phyloP scores from a whole-genome alignment of 257 asterid genomes.

The Solanum tarapatanum region DNA sequence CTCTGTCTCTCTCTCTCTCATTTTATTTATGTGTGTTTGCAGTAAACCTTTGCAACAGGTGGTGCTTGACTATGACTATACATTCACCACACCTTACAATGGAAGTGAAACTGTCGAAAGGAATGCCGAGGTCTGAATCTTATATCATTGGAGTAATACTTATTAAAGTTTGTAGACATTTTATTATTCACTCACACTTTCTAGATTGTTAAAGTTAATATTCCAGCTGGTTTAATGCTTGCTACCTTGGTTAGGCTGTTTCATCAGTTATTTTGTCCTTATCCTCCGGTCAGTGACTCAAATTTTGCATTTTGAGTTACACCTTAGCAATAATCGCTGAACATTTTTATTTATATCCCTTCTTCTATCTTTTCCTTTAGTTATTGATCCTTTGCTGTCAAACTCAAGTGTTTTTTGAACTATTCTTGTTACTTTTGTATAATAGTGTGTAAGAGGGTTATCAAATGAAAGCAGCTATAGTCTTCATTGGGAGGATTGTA shows the following conservation, averaged over 20 bases:
- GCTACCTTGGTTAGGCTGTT: not conserved
- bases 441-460: slow-evolving; percentile 41
- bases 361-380: not conserved
- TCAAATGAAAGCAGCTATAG: slow-evolving; percentile 25
- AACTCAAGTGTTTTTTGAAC: not conserved
- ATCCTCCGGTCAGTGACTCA: not conserved
- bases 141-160: not conserved
- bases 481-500: slow-evolving; percentile 69
- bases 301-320: not conserved
- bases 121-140: slow-evolving; percentile 46
- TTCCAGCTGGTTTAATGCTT: not conserved
- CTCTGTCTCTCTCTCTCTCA: not conserved
- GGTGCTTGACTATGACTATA: slow-evolving; percentile 89
- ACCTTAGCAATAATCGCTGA: not conserved
- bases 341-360: not conserved
- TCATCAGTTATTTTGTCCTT: not conserved
- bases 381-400: not conserved
- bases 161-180: not conserved
- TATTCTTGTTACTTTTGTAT: slow-evolving; percentile 21
- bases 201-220: not conserved
- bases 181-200: not conserved
- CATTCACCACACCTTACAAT: slow-evolving; percentile 88
- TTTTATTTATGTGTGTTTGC: slow-evolving; percentile 19
- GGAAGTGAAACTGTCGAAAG: slow-evolving; percentile 55
- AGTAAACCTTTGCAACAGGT: slow-evolving; percentile 84